Evolutionary conservation across 2,329 filamentous ascomycete species (phyloP).

Genomic region (Coniochaeta sp.): DNA sequence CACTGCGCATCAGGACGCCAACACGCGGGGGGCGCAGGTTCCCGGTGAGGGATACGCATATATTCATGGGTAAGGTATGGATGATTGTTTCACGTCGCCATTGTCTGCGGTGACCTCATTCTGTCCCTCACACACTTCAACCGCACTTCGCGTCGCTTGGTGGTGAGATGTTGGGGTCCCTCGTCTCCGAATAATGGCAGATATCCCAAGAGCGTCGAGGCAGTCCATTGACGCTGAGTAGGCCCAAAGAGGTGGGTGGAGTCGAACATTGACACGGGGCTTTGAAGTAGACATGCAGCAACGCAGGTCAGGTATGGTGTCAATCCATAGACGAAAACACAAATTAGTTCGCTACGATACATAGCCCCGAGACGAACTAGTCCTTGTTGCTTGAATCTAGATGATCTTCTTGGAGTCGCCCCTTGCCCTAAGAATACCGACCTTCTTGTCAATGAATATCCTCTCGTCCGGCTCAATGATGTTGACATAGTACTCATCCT

Average conservation of each 20-base stretch:
- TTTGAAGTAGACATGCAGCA: background rate
- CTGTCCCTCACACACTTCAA: background rate
- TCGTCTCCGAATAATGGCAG: background rate
- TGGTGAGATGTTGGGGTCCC: background rate
- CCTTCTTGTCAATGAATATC: conserved; percentile 20
- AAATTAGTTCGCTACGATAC: background rate
- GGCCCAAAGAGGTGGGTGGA: background rate
- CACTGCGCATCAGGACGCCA: background rate
- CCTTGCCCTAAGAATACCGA: conserved; percentile 12
- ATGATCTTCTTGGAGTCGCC: conserved; percentile 14
- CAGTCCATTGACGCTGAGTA: background rate
- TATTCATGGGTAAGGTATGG: background rate
- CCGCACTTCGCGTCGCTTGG: background rate
- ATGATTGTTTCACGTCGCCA: background rate
- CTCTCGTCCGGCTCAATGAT: conserved; percentile 22
- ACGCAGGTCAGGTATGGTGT: no score
- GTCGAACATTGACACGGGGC: background rate
- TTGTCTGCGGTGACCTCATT: background rate
- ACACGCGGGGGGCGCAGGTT: background rate
- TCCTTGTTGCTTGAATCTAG: background rate
- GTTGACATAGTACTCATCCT: conserved; percentile 21
- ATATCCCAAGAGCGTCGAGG: background rate
- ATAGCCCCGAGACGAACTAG: background rate
- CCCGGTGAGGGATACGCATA: background rate
- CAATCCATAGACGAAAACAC: background rate